A percentile compares a stretch with the other conserved stretches of the same genome.
Evolutionary conservation across 2,329 filamentous ascomycete species (phyloP).

Genomic region (Phaeoacremonium minimum): DNA sequence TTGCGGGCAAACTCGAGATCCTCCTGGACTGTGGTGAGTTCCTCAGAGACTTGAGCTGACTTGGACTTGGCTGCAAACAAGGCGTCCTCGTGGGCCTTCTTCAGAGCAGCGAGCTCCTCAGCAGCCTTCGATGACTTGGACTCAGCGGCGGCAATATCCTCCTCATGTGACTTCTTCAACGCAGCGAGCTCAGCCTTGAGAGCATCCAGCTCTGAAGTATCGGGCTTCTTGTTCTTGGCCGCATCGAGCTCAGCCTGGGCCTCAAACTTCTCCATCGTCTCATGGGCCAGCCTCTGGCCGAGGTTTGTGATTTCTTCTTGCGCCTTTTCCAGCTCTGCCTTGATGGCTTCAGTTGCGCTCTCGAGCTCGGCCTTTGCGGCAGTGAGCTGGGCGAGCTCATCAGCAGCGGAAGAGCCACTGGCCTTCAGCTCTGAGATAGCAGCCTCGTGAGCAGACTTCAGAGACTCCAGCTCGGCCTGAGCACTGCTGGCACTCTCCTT

Average conservation of each 20-base stretch:
- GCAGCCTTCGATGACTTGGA: constrained; percentile 29
- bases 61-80: constrained; percentile 26
- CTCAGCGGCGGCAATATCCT: constrained; percentile 24
- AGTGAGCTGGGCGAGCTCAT: constrained; percentile 28
- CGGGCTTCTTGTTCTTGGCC: constrained; percentile 48
- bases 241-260: constrained; percentile 59
- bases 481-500: constrained; percentile 22
- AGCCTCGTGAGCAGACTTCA: constrained; percentile 25
- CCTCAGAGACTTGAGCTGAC: constrained; percentile 27
- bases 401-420: constrained; percentile 28
- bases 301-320: constrained; percentile 45
- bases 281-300: constrained; percentile 49
- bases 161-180: constrained; percentile 28
- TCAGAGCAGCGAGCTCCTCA: constrained; percentile 27
- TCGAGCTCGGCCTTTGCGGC: constrained; percentile 30
- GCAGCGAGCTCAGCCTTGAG: constrained; percentile 45
- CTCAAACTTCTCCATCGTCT: constrained; percentile 57
- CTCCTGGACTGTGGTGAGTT: constrained; percentile 29
- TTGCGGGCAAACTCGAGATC: constrained; percentile 46
- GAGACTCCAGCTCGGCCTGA: constrained; percentile 31
- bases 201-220: constrained; percentile 49
- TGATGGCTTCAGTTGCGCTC: constrained; percentile 25
- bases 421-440: constrained; percentile 39
- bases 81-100: constrained; percentile 27
- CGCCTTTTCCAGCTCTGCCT: constrained; percentile 37